Conservation (phyloP, 257 asterid genomes). For the Leptodermis oblonga region DNA sequence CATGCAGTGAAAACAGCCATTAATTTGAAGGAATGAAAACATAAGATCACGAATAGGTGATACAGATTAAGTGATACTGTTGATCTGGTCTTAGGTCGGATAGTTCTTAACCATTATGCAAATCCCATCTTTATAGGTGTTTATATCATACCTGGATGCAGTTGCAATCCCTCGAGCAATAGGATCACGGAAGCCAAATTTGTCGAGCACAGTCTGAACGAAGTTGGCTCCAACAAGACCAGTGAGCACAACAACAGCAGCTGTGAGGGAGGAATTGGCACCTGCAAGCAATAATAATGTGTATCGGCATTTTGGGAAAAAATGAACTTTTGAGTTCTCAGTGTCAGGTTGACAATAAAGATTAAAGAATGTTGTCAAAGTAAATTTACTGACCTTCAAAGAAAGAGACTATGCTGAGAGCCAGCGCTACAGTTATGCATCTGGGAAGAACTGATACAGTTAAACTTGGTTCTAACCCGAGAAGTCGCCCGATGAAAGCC, state of each 20-base stretch:
- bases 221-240: slow-evolving; percentile 96
- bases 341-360: background rate
- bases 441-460: slow-evolving; percentile 88
- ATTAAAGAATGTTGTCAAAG: background rate
- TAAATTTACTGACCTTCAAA: slow-evolving; percentile 63
- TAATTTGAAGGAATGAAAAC: background rate
- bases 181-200: slow-evolving; percentile 84
- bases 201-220: slow-evolving; percentile 77
- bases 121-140: background rate
- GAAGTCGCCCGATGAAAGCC: slow-evolving; percentile 74
- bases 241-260: slow-evolving; percentile 93
- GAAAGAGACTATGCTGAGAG: slow-evolving; percentile 92
- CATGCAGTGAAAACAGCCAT: background rate
- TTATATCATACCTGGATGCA: slow-evolving; percentile 72
- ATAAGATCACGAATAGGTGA: too few species aligned
- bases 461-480: slow-evolving; percentile 67
- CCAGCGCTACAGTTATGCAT: slow-evolving; percentile 98
- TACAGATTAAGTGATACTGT: too few species aligned
- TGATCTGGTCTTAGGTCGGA: too few species aligned
- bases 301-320: background rate
- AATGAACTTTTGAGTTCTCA: background rate
- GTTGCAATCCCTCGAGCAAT: slow-evolving; percentile 98
- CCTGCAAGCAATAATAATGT: slow-evolving; percentile 41
- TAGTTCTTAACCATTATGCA: background rate
- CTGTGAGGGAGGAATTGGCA: slow-evolving; percentile 92